A percentile compares a stretch with the other conserved stretches of the same genome.
These are phyloP conservation scores for Golubevia pallescens DNA, from an alignment of 1,284 basidiomycete genomes.

Conservation along the genomic window DNA sequence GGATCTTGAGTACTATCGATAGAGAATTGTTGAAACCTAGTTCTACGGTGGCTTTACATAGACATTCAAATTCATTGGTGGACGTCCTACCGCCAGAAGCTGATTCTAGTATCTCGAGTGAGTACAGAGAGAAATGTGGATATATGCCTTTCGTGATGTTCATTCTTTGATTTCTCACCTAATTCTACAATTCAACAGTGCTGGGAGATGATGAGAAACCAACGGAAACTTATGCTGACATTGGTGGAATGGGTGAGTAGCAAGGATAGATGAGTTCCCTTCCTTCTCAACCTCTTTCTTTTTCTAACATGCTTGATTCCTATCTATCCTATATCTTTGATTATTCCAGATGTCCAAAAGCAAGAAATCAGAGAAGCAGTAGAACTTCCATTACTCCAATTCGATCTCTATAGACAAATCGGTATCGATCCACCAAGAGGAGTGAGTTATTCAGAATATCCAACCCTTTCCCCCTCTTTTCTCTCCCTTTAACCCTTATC, in stretches of 20 bases:
- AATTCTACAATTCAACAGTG: conserved; percentile 65
- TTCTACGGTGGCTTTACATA: conserved; percentile 93
- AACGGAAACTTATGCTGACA: conserved; percentile 67
- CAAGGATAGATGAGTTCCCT: neutral
- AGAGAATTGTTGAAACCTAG: conserved; percentile 96
- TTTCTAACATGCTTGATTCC: no score
- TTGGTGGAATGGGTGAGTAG: conserved; percentile 83
- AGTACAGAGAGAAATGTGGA: no score
- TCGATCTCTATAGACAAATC: conserved; percentile 98
- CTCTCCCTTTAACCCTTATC: neutral
- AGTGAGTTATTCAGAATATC: no score
- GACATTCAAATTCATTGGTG: conserved; percentile 97
- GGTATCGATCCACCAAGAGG: conserved; percentile 98
- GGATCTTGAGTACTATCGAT: conserved; percentile 96
- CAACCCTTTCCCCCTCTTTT: neutral
- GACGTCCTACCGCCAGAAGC: conserved; percentile 99
- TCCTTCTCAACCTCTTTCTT: neutral
- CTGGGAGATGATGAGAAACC: conserved; percentile 85
- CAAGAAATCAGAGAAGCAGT: conserved; percentile 99
- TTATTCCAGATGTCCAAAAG: conserved; percentile 89
- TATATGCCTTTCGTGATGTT: no score
- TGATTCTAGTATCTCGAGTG: conserved; percentile 86
- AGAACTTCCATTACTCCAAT: conserved; percentile 89
- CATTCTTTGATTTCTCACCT: neutral
- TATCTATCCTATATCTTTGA: no score